Conservation (phyloP, 345 rosid genomes). For the Diplotaxis tenuifolia region DNA sequence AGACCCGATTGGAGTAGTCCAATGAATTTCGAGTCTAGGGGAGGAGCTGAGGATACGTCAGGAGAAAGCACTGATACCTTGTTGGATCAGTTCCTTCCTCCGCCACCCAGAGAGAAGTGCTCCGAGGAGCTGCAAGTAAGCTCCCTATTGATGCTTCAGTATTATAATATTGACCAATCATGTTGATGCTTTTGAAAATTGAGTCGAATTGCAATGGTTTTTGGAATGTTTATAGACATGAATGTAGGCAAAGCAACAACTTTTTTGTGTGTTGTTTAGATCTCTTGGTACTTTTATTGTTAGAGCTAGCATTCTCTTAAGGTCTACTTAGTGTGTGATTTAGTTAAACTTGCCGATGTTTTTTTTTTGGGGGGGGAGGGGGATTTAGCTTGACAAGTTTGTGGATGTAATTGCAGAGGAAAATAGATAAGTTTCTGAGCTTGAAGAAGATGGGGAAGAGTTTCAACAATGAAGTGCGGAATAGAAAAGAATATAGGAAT, state of each 20-base stretch:
- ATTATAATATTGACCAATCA: background rate
- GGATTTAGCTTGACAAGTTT: background rate
- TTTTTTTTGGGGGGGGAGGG: too few relatives aligned
- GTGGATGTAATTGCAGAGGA: conserved; percentile 52
- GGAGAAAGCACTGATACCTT: conserved; percentile 47
- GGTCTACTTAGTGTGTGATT: conserved; percentile 3
- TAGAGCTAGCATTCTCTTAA: background rate
- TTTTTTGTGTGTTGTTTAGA: background rate
- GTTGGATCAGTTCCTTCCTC: conserved; percentile 72
- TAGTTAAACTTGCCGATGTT: background rate
- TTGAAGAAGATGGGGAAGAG: conserved; percentile 85
- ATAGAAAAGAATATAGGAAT: conserved; percentile 90
- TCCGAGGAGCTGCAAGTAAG: conserved; percentile 86
- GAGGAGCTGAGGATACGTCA: conserved; percentile 37
- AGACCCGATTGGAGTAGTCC: conserved; percentile 39
- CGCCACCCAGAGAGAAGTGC: conserved; percentile 59
- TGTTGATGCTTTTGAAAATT: background rate
- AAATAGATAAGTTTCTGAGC: conserved; percentile 72
- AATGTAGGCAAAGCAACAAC: background rate
- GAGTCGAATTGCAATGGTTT: background rate
- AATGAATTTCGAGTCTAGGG: conserved; percentile 41
- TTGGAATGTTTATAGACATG: background rate
- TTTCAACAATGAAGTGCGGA: conserved; percentile 91
- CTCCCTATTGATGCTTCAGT: background rate
- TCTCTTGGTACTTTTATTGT: background rate